Evolutionary conservation across 139 green algal species (phyloP).

Genomic region (Coelastrella sp.): DNA sequence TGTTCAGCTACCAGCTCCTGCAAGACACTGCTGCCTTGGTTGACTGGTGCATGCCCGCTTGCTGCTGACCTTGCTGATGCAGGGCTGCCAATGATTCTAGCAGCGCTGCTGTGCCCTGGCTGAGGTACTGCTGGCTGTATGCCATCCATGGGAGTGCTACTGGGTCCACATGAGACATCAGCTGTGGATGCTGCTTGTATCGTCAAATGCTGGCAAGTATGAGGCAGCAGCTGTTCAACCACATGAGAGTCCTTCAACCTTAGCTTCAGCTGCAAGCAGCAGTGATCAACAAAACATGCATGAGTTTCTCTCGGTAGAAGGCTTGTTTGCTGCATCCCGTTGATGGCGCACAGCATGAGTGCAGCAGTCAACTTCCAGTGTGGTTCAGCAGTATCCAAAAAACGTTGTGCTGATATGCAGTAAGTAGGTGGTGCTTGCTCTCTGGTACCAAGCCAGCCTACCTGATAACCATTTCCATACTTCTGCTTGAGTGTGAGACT

Average conservation of each 20-base stretch:
- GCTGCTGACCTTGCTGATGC: not conserved
- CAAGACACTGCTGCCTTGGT: conserved; percentile 1
- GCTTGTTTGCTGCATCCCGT: no score
- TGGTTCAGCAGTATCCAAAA: no score
- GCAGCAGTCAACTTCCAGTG: no score
- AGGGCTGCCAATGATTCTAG: not conserved
- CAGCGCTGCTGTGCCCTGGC: not conserved
- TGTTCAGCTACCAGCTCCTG: conserved; percentile 28
- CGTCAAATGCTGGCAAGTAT: not conserved
- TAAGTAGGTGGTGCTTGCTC: not conserved
- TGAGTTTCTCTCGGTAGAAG: no score
- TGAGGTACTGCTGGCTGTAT: not conserved
- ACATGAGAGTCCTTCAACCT: conserved; percentile 20
- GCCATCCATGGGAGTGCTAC: not conserved
- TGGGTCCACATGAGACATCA: not conserved
- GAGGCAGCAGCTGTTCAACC: not conserved
- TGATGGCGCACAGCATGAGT: no score
- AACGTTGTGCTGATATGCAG: no score
- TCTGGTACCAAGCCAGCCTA: not conserved
- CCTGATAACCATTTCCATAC: conserved; percentile 78
- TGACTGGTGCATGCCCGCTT: not conserved
- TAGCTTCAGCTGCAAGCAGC: conserved; percentile 28
- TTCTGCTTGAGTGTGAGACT: conserved; percentile 85
- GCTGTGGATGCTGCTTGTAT: not conserved
- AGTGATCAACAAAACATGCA: no score